Evolutionary conservation across 78 protist species (phyloP).

Genomic region (slime mould (Dictyostelium discoideum)): DNA sequence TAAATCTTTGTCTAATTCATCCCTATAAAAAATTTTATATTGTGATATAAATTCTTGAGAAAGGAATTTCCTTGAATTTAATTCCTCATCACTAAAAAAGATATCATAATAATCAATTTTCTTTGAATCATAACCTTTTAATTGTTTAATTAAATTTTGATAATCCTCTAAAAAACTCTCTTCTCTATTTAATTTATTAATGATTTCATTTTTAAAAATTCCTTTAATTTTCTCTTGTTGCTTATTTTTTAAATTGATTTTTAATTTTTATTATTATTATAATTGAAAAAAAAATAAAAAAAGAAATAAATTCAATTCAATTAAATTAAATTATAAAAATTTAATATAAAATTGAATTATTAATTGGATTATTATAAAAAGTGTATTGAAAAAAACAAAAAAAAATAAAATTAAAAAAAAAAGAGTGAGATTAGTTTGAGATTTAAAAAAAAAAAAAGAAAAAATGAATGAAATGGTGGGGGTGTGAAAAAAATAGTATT

Average conservation of each 20-base stretch:
- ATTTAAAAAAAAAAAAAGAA: no score
- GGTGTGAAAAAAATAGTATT: background rate
- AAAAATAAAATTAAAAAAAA: no score
- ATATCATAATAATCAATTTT: background rate
- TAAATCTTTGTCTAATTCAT: background rate
- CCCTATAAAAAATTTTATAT: background rate
- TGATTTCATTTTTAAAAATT: conserved; percentile 1
- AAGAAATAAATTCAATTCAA: no score
- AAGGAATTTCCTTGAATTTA: background rate
- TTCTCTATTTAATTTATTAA: background rate
- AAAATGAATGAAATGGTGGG: background rate
- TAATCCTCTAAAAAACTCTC: background rate
- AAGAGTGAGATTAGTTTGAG: background rate
- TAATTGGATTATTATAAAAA: no score
- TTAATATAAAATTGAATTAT: no score
- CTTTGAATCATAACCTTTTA: background rate
- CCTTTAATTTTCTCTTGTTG: conserved; percentile 1
- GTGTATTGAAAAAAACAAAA: no score
- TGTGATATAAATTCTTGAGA: background rate
- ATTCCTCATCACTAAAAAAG: background rate
- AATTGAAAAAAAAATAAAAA: no score
- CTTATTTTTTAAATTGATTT: background rate
- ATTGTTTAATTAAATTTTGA: background rate
- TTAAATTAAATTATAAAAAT: no score
- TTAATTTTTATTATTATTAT: no score